Evolutionary conservation across 208 protist genomes (phyloP), one percentile per base, ranked within the genome.

Genomic region (Phytomonas sp.): DNA sequence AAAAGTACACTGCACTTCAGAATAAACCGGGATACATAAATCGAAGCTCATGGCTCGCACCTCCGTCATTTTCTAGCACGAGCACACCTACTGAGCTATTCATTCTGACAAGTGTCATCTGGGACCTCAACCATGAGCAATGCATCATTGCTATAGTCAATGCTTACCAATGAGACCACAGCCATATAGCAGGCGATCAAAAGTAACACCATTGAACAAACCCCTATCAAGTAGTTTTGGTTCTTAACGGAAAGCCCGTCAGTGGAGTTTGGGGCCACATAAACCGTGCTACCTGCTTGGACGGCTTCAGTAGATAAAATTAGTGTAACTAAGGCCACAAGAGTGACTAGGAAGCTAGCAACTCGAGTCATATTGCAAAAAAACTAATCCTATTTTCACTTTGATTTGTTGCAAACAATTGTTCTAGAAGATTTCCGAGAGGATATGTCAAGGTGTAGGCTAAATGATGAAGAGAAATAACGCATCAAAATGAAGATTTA

Each of bases 111-210:
- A 5, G 61, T 68, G n/a, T 88, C 74, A 34, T 87, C 85, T 0
- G 85, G 78, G 23, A 95, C 85, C 75, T 95, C 90, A 9, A 95
- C 90, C 90, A 95, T 93, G 26, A 95, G 84, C 43, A 95, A 80
- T 3, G 87, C 81, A 74, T 95, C 90, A 64, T 91, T 80, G 65
- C 86, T 83, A 80, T 93, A 95, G 77, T 93, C 75, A 33, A 95
- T 88, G 26, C 80, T 75, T 74, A 84, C 78, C 69, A 95, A 74
- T 5, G 90, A 79, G 34, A 71, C 70, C 2, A 93, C 83, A 1
- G 79, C 90, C 70, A 95, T 80, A 13, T 84, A 66, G 13, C 73
- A 70, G 0, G 87, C 85, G 30, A 92, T 30, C 13, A 77, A 66
- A 0, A 95, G 76, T 13, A 93, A 31, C 0, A 68, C n/a, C 56